These are phyloP conservation scores for Chlorella sp. DNA, from an alignment of 139 green algal species.

Conservation along the genomic window DNA sequence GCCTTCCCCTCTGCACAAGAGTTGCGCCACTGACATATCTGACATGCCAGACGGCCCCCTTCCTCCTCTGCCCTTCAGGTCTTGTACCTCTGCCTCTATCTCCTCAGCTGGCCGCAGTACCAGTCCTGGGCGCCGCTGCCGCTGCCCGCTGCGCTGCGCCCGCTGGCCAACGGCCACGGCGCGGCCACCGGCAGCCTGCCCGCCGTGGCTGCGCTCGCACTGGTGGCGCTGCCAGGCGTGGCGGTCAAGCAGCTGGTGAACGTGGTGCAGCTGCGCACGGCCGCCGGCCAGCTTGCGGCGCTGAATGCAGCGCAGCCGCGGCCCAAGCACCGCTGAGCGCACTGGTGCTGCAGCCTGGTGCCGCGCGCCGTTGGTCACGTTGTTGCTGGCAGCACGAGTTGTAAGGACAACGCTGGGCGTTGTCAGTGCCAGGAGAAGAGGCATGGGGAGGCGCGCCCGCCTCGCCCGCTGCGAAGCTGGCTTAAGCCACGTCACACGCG, in stretches of 20 bases:
- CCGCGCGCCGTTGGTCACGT: too few relatives aligned
- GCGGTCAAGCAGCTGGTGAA: conserved; percentile 80
- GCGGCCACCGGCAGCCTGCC: conserved; percentile 5
- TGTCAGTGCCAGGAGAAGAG: too few relatives aligned
- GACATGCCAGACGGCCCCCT: not conserved
- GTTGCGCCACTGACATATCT: not conserved
- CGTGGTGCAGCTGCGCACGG: conserved; percentile 70
- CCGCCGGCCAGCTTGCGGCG: conserved; percentile 50
- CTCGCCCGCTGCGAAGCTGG: too few relatives aligned
- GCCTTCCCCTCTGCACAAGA: not conserved
- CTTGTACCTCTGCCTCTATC: conserved; percentile 44
- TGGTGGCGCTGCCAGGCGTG: conserved; percentile 57
- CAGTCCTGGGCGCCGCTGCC: conserved; percentile 8
- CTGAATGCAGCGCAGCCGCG: too few relatives aligned
- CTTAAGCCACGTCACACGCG: too few relatives aligned
- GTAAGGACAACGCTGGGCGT: too few relatives aligned
- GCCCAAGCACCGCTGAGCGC: too few relatives aligned
- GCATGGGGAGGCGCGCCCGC: too few relatives aligned
- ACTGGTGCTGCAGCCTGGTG: too few relatives aligned
- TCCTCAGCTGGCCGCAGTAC: conserved; percentile 35
- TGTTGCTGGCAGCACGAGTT: too few relatives aligned
- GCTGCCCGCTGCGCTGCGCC: conserved; percentile 10
- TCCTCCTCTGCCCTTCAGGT: conserved; percentile 1
- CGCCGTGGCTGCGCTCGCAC: conserved; percentile 13
- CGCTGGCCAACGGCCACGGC: not conserved